phyloP scores from a whole-genome alignment of 2,329 filamentous ascomycete genomes.

The Ophiobolus disseminans region DNA sequence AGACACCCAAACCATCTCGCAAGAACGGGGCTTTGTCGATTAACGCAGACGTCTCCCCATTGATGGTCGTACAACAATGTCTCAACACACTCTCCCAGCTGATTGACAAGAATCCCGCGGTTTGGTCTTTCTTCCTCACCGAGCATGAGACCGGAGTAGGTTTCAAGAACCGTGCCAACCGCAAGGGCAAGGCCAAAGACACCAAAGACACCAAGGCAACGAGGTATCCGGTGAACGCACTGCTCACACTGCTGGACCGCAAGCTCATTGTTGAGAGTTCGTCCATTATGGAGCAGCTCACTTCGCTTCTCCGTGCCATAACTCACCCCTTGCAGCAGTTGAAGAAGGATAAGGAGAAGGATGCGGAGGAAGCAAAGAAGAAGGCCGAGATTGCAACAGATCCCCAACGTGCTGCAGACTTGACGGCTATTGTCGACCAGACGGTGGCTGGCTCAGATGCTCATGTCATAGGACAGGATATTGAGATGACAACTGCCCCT shows the following conservation, averaged over 20 bases:
- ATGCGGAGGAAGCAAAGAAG: constrained; percentile 56
- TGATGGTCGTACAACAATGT: constrained; percentile 96
- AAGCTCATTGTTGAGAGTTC: constrained; percentile 96
- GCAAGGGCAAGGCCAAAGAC: constrained; percentile 90
- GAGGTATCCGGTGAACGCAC: constrained; percentile 89
- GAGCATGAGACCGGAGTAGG: constrained; percentile 85
- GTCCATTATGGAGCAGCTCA: constrained; percentile 93
- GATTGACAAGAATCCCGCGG: constrained; percentile 82
- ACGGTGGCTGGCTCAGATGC: constrained; percentile 3
- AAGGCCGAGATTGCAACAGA: constrained; percentile 21
- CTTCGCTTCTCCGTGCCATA: constrained; percentile 83
- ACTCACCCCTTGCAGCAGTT: constrained; percentile 86
- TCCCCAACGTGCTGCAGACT: constrained; percentile 28
- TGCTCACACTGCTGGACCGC: constrained; percentile 88
- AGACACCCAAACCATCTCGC: constrained; percentile 84
- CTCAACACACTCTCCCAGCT: constrained; percentile 84
- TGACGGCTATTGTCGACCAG: constrained; percentile 21
- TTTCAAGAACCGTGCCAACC: constrained; percentile 76
- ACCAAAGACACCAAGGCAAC: constrained; percentile 81
- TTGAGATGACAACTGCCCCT: constrained; percentile 44
- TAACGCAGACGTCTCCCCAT: constrained; percentile 87
- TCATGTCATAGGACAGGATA: constrained; percentile 27
- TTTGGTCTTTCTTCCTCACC: constrained; percentile 89
- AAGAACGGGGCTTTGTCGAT: constrained; percentile 69
- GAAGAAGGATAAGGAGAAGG: constrained; percentile 79